phyloP scores from a whole-genome alignment of 768 basidiomycete genomes.

The Tylopilus subfusipes region DNA sequence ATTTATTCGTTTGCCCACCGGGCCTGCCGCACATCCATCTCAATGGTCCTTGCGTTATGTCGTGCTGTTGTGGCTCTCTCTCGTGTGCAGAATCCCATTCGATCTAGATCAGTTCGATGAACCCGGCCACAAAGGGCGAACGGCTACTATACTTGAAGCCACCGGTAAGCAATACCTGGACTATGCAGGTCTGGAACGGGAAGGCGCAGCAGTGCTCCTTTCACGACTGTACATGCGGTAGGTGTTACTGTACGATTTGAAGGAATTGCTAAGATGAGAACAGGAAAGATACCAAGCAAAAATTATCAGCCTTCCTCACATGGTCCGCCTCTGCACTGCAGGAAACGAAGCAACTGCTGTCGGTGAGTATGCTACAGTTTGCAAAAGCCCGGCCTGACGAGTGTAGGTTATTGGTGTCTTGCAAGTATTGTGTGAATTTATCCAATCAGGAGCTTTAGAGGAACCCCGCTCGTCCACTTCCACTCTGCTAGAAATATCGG shows the following conservation, averaged over 20 bases:
- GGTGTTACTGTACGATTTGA: conserved; percentile 14
- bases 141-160: conserved; percentile 53
- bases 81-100: conserved; percentile 93
- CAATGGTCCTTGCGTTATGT: conserved; percentile 85
- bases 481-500: conserved; percentile 44
- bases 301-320: conserved; percentile 51
- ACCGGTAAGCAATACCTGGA: conserved; percentile 56
- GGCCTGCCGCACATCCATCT: conserved; percentile 37
- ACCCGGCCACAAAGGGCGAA: conserved; percentile 44
- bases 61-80: conserved; percentile 87
- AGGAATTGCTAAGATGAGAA: conserved; percentile 9
- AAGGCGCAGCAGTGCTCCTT: conserved; percentile 77
- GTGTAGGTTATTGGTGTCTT: conserved; percentile 63
- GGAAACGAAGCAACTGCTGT: conserved; percentile 45
- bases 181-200: conserved; percentile 79
- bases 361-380: conserved; percentile 36
- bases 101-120: conserved; percentile 84
- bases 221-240: conserved; percentile 80
- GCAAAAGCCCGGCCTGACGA: conserved; percentile 1
- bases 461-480: conserved; percentile 44
- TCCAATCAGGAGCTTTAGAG: conserved; percentile 58
- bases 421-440: conserved; percentile 66
- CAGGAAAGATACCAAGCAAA: conserved; percentile 56
- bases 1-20: conserved; percentile 51
- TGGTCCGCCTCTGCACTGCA: conserved; percentile 42